Evolutionary conservation across 2,329 filamentous ascomycete species (phyloP).

Genomic region (Pezizomycotina sp.): DNA sequence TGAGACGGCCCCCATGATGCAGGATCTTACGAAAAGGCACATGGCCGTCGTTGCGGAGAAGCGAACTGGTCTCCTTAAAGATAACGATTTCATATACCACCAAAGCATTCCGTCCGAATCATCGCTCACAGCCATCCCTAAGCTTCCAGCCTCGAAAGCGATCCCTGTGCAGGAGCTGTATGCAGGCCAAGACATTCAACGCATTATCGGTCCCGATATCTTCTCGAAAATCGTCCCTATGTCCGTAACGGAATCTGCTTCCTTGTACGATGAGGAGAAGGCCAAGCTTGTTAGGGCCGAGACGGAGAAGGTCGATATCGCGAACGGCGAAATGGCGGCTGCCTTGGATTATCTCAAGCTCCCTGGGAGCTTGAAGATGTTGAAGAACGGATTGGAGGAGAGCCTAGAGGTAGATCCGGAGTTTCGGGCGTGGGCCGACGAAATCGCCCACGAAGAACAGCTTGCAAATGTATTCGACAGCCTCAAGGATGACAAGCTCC

Average conservation of each 20-base stretch:
- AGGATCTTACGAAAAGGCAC: slow-evolving; percentile 75
- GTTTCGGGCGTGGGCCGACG: slow-evolving; percentile 84
- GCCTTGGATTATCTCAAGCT: slow-evolving; percentile 86
- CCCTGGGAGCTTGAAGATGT: slow-evolving; percentile 70
- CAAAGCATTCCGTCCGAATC: slow-evolving; percentile 78
- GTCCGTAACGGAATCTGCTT: slow-evolving; percentile 89
- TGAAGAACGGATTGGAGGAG: slow-evolving; percentile 86
- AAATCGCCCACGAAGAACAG: slow-evolving; percentile 59
- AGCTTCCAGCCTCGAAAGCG: slow-evolving; percentile 85
- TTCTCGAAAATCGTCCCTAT: slow-evolving; percentile 95
- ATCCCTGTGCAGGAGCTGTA: slow-evolving; percentile 95
- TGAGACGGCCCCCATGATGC: slow-evolving; percentile 56
- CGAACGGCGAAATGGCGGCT: slow-evolving; percentile 89
- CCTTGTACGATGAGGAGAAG: slow-evolving; percentile 95
- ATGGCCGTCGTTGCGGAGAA: slow-evolving; percentile 65
- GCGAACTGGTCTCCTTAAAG: slow-evolving; percentile 58
- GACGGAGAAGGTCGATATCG: slow-evolving; percentile 78
- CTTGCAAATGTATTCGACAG: slow-evolving; percentile 65
- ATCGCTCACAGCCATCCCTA: slow-evolving; percentile 63
- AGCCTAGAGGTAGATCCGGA: slow-evolving; percentile 69
- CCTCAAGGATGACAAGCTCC: slow-evolving; percentile 59
- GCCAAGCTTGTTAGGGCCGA: slow-evolving; percentile 88
- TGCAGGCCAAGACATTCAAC: slow-evolving; percentile 88
- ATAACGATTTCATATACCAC: slow-evolving; percentile 98
- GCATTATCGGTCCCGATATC: slow-evolving; percentile 90